Base-by-base conservation (phyloP, 345 rosid species). In the Chamaenerion angustifolium region DNA sequence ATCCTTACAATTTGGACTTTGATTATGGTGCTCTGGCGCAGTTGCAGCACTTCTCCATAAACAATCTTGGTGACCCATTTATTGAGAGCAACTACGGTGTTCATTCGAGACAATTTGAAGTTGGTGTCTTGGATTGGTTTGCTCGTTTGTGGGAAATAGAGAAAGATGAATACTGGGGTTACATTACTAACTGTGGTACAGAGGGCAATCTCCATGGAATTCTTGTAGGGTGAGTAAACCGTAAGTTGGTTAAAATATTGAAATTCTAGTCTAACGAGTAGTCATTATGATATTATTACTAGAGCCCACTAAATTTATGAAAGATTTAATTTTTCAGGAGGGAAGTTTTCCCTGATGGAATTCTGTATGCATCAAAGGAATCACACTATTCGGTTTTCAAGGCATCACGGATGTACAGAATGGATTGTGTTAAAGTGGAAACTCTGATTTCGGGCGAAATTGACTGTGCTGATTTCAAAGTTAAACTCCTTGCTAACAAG, bases 161-260 rank as follows among this genome's bases (percentile, higher is more conserved):
- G 75, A 82, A 80, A 64, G 63, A 71, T 70, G 85, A 92, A 47
- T 92, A 87, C 68, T 92, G 98, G 98, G 98, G 98, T 46, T 92
- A 92, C 62, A 92, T 92, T 40, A 92, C 98, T 40, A 92, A 87
- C 47, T 87, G 98, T 55, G 98, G 98, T 19, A 92, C 98, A 8
- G 98, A 92, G 68, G 98, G 98, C 53, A 92, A 92, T 68, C 98
- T 92, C 61, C 98, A 92, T 63, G 98, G 98, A n/a, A 80, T 92
- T 61, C 70, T 92, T 59, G 82, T 92, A 6, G 98, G 96, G 96
- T 86, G 13, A 75, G 87, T 70, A 31, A 31, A 21, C 25, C 3
- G 4, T 31, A 21, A 21, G 25, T 21, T 21, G 25, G 25, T 21
- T 21, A 21, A 21, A 21, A 21, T 21, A 21, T 21, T 21, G 25